phyloP scores from a whole-genome alignment of 1,284 basidiomycete species.

The Rhodotorula sp. region DNA sequence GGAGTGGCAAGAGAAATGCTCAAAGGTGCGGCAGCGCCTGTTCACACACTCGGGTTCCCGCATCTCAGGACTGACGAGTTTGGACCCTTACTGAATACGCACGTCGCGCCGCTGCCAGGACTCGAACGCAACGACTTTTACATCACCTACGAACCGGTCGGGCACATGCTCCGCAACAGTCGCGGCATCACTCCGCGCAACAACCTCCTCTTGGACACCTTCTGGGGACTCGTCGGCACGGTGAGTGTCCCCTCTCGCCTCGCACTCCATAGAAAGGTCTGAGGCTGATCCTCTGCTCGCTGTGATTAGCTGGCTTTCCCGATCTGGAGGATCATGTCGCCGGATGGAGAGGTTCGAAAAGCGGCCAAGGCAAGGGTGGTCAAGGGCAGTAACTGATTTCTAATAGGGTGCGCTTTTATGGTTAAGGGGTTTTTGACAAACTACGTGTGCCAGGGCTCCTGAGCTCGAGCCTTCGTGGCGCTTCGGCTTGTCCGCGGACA shows the following conservation, averaged over 20 bases:
- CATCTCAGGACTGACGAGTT: too few relatives aligned
- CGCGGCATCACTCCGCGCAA: constrained; percentile 67
- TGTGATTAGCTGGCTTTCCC: constrained; percentile 48
- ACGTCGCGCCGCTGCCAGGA: constrained; percentile 53
- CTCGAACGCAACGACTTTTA: constrained; percentile 70
- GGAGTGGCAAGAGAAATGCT: constrained; percentile 64
- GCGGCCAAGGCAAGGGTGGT: constrained; percentile 7
- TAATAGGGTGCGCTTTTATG: not conserved
- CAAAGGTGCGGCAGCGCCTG: constrained; percentile 55
- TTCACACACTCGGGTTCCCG: too few relatives aligned
- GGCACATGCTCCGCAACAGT: constrained; percentile 65
- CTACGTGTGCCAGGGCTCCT: too few relatives aligned
- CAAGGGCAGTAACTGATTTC: not conserved
- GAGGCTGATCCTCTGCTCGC: too few relatives aligned
- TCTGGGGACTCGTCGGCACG: constrained; percentile 54
- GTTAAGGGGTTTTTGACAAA: not conserved
- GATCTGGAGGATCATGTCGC: constrained; percentile 50
- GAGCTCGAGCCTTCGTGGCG: too few relatives aligned
- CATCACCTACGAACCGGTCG: constrained; percentile 70
- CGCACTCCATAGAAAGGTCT: too few relatives aligned
- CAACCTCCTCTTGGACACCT: constrained; percentile 60
- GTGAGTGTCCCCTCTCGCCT: constrained; percentile 49
- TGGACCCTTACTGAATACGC: too few relatives aligned
- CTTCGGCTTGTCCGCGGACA: too few relatives aligned
- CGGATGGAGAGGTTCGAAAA: constrained; percentile 29